Percentiles rank a stretch among this genome's conserved stretches.
Conservation (phyloP, 2,329 filamentous ascomycete genomes). For the Aspergillus arachidicola region DNA sequence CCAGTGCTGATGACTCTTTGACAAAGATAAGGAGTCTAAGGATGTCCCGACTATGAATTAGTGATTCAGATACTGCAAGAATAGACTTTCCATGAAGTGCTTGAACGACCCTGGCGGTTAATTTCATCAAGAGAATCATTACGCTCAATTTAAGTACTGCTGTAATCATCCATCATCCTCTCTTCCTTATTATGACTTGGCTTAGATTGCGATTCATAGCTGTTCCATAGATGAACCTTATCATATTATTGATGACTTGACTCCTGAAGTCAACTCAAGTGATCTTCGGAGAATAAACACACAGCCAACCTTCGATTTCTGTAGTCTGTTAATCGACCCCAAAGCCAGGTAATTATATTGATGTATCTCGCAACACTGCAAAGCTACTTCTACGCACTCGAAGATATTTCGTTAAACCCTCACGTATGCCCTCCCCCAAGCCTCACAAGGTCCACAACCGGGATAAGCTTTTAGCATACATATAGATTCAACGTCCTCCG, state of each 20-base stretch:
- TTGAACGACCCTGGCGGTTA: neutral
- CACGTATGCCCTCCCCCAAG: neutral
- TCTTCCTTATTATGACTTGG: neutral
- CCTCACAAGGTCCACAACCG: neutral
- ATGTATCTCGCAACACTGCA: neutral
- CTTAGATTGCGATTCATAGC: neutral
- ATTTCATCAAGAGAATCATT: neutral
- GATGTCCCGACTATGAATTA: neutral
- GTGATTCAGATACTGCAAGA: neutral
- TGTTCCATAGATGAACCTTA: neutral
- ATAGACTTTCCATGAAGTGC: neutral
- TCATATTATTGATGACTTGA: neutral
- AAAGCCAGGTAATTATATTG: neutral
- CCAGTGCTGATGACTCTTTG: neutral
- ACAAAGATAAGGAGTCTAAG: neutral
- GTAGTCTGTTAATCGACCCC: neutral
- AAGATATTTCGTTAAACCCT: neutral
- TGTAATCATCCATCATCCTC: neutral
- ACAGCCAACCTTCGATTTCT: neutral
- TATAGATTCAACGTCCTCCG: no score
- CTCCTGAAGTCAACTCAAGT: neutral
- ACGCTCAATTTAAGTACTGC: neutral
- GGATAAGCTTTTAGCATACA: no score
- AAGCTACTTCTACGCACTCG: neutral
- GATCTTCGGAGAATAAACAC: neutral